These are phyloP conservation scores for Mycosphaerella sp. DNA, from an alignment of 2,329 filamentous ascomycete genomes.

Conservation along the genomic window DNA sequence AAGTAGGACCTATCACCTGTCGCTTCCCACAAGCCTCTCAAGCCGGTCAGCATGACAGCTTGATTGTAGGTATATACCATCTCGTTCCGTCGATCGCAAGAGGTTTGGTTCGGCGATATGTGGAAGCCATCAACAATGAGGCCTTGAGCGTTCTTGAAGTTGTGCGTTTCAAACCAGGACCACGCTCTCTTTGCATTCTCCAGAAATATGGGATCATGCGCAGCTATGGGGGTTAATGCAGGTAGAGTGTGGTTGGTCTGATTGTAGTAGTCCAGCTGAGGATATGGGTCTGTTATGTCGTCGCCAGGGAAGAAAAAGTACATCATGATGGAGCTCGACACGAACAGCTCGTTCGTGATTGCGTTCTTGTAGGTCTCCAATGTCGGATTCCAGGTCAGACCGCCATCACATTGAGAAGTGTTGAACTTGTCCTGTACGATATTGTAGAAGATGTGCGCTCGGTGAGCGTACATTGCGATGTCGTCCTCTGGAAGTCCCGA, in stretches of 20 bases:
- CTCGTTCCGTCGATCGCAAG: slow-evolving; percentile 68
- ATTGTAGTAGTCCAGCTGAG: slow-evolving; percentile 32
- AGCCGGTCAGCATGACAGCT: slow-evolving; percentile 78
- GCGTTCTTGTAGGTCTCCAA: slow-evolving; percentile 87
- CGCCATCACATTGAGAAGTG: slow-evolving; percentile 70
- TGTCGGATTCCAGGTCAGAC: slow-evolving; percentile 81
- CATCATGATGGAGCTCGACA: slow-evolving; percentile 81
- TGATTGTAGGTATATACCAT: slow-evolving; percentile 98
- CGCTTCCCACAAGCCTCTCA: slow-evolving; percentile 72
- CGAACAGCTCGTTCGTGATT: slow-evolving; percentile 89
- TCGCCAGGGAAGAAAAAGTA: slow-evolving; percentile 86
- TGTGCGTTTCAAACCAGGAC: slow-evolving; percentile 68
- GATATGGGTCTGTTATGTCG: slow-evolving; percentile 48
- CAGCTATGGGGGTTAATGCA: slow-evolving; percentile 19
- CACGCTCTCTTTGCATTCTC: slow-evolving; percentile 71
- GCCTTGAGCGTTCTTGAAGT: slow-evolving; percentile 72
- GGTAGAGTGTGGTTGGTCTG: slow-evolving; percentile 43
- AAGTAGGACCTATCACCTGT: slow-evolving; percentile 68
- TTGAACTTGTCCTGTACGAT: slow-evolving; percentile 77
- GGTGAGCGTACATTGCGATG: slow-evolving; percentile 69
- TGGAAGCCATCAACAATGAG: slow-evolving; percentile 83
- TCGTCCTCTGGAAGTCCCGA: slow-evolving; percentile 72
- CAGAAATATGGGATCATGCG: slow-evolving; percentile 51
- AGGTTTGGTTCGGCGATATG: slow-evolving; percentile 56
- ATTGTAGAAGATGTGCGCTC: slow-evolving; percentile 82